Evolutionary conservation across 108 stramenopile genomes (phyloP).

Genomic region (Skeletonema menzelii): DNA sequence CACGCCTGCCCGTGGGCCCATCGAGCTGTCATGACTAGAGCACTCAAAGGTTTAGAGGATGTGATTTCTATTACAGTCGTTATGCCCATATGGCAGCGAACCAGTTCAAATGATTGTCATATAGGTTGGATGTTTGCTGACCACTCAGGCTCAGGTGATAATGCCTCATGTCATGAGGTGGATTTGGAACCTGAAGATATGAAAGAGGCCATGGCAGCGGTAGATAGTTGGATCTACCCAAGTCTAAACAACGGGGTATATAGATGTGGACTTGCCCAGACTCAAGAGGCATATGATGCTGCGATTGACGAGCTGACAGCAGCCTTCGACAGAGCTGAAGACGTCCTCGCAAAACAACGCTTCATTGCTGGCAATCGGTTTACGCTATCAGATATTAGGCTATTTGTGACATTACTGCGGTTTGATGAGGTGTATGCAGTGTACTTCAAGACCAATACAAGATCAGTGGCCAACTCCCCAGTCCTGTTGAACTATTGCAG

Average conservation of each 20-base stretch:
- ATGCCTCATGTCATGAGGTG: slow-evolving; percentile 62
- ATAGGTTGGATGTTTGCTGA: slow-evolving; percentile 93
- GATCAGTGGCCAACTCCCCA: slow-evolving; percentile 79
- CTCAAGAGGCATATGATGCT: slow-evolving; percentile 91
- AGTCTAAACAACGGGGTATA: slow-evolving; percentile 97
- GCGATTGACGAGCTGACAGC: slow-evolving; percentile 89
- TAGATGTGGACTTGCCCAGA: slow-evolving; percentile 93
- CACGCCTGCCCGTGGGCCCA: slow-evolving; percentile 84
- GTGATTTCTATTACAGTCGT: slow-evolving; percentile 83
- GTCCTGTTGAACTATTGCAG: slow-evolving; percentile 88
- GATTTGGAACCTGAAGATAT: slow-evolving; percentile 91
- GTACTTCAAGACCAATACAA: slow-evolving; percentile 94
- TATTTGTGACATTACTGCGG: slow-evolving; percentile 92
- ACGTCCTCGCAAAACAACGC: slow-evolving; percentile 71
- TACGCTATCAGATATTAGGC: slow-evolving; percentile 95
- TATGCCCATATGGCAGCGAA: slow-evolving; percentile 86
- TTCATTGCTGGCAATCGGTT: slow-evolving; percentile 81
- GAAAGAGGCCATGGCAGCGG: slow-evolving; percentile 72
- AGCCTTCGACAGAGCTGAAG: slow-evolving; percentile 87
- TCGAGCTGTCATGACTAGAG: slow-evolving; percentile 79
- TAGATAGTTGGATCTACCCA: slow-evolving; percentile 91
- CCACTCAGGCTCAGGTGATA: slow-evolving; percentile 22
- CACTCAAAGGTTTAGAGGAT: slow-evolving; percentile 91
- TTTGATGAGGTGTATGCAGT: slow-evolving; percentile 93
- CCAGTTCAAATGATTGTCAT: slow-evolving; percentile 81